Evolutionary conservation across 2,329 filamentous ascomycete genomes (phyloP).

Genomic region (Lasiodiplodia gonubiensis): DNA sequence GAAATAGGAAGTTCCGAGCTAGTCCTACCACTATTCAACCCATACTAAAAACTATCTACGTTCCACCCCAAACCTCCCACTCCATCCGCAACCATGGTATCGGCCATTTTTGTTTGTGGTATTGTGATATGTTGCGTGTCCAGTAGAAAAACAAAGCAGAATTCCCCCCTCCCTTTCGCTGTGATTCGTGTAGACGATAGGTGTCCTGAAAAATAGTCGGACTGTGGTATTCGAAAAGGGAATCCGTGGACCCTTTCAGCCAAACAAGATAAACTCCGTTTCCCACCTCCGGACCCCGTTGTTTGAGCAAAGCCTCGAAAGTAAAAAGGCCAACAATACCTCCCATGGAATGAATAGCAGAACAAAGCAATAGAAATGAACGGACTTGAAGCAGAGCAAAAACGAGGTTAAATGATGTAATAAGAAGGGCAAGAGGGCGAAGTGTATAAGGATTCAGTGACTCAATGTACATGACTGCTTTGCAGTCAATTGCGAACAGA

Average conservation of each 20-base stretch:
- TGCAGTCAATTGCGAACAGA: neutral
- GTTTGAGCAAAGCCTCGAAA: conserved; percentile 11
- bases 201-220: conserved; percentile 24
- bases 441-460: conserved; percentile 24
- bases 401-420: conserved; percentile 22
- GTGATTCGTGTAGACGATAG: conserved; percentile 17
- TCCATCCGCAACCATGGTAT: conserved; percentile 2
- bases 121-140: conserved; percentile 18
- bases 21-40: neutral
- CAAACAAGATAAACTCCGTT: conserved; percentile 25
- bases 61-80: neutral
- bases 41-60: conserved; percentile 24
- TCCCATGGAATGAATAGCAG: conserved; percentile 19
- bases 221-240: conserved; percentile 19
- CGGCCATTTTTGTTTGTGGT: conserved; percentile 19
- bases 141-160: conserved; percentile 14
- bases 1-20: neutral
- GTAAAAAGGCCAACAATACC: conserved; percentile 18
- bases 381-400: conserved; percentile 1
- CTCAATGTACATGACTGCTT: conserved; percentile 24
- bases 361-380: conserved; percentile 14
- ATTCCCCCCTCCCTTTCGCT: conserved; percentile 9
- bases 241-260: conserved; percentile 4
- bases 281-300: conserved; percentile 18
- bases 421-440: conserved; percentile 16